Evolutionary conservation across 257 asterid genomes (phyloP).

Genomic region (Gentiana macrophylla): DNA sequence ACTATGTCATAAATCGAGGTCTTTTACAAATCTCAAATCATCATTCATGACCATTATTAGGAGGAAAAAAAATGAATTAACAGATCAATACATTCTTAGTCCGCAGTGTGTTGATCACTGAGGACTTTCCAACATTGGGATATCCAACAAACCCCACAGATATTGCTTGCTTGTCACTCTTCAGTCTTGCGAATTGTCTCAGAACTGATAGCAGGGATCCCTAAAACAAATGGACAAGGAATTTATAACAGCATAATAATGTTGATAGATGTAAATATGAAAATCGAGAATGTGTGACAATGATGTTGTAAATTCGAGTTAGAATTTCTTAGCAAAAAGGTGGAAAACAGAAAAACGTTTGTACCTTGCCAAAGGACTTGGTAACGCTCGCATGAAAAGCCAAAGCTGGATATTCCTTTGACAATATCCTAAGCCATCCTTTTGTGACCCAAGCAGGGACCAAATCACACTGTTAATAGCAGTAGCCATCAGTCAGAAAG

Average conservation of each 20-base stretch:
- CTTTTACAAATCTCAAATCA: not conserved
- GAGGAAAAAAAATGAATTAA: slow-evolving; percentile 3
- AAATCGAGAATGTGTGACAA: not conserved
- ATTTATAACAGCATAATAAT: too few species aligned
- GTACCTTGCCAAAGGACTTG: slow-evolving; percentile 97
- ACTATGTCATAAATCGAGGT: too few species aligned
- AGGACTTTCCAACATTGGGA: slow-evolving; percentile 97
- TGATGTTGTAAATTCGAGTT: not conserved
- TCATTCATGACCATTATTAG: slow-evolving; percentile 1
- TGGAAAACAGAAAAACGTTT: not conserved
- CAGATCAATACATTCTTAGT: slow-evolving; percentile 62
- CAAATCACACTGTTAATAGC: slow-evolving; percentile 60
- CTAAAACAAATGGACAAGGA: slow-evolving; percentile 18
- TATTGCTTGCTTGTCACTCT: slow-evolving; percentile 93
- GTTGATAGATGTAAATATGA: too few species aligned
- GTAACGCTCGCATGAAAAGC: slow-evolving; percentile 95
- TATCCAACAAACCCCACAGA: slow-evolving; percentile 97
- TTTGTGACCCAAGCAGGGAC: slow-evolving; percentile 95
- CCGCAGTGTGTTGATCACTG: slow-evolving; percentile 94
- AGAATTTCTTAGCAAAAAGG: not conserved
- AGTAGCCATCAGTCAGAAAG: not conserved
- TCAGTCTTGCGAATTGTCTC: slow-evolving; percentile 83
- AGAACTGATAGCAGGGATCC: slow-evolving; percentile 84
- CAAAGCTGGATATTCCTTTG: slow-evolving; percentile 85
- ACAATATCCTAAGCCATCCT: slow-evolving; percentile 84